Conservation (phyloP, 208 protist species). For the Endotrypanum monterogeii region DNA sequence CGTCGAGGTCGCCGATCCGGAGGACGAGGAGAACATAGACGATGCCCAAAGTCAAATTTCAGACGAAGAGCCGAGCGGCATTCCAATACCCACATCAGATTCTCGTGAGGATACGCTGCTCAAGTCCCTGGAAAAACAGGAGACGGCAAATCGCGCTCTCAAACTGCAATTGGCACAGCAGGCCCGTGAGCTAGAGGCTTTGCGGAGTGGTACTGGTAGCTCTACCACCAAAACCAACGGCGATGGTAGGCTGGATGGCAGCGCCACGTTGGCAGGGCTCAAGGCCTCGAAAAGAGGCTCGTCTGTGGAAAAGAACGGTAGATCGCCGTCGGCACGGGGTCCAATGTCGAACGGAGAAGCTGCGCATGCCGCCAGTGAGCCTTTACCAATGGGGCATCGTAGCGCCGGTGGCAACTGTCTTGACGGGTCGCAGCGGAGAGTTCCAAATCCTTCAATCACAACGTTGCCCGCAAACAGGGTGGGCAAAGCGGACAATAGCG, state of each 20-base stretch:
- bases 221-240: neutral
- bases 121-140: conserved; percentile 49
- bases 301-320: conserved; percentile 2
- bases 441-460: neutral
- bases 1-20: conserved; percentile 32
- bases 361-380: neutral
- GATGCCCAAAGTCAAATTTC: conserved; percentile 31
- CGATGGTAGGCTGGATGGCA: neutral
- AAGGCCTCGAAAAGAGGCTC: neutral
- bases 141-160: conserved; percentile 58
- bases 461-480: conserved; percentile 10
- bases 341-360: neutral
- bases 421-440: neutral
- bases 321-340: conserved; percentile 3
- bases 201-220: conserved; percentile 10
- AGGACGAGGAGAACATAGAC: conserved; percentile 50
- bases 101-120: conserved; percentile 47
- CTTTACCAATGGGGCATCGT: neutral
- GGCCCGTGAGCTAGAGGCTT: conserved; percentile 46
- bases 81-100: conserved; percentile 19
- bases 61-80: conserved; percentile 30
- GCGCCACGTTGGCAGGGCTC: neutral
- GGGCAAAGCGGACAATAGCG: neutral
- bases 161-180: conserved; percentile 53
- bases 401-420: neutral